Evolutionary conservation across 768 basidiomycete genomes (phyloP), one percentile per base, ranked within the genome.

Genomic region (Boletus reticuloceps): DNA sequence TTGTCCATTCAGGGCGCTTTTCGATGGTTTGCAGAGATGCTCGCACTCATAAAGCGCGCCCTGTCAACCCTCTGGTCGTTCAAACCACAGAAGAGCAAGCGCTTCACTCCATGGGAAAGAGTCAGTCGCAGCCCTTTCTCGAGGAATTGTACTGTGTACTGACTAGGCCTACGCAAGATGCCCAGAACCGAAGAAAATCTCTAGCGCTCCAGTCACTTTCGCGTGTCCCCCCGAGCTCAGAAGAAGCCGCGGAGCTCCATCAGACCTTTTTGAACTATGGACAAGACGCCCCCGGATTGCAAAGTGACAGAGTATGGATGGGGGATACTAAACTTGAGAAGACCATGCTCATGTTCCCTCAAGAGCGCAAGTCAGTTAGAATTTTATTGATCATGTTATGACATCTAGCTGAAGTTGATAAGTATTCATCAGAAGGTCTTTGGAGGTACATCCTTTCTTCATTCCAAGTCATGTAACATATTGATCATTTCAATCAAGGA

Each of bases 21-120:
- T 86, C 86, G 0, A 94, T 94, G 91, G 91, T 93, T 8, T 91
- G 89, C 65, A 75, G 90, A 53, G 85, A 92, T 63, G 80, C 86
- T 1, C 67, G 69, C 14, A 88, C 88, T 4, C 82, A 86, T 57
- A 79, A 77, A 48, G 84, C 91, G 0, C 74, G 78, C 37, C 71
- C 79, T 10, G 84, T 94, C 25, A 86, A 88, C 60, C 81, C 81
- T 9, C 73, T 94, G 14, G 69, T 78, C 8, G 74, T 86, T 27
- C 71, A 77, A 17, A 84, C 83, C 0, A 70, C 79, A 4, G 88
- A 89, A 61, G 91, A 93, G 68, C 69, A 78, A 29, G 73, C 75
- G 2, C 73, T 93, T 22, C 80, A 80, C 61, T 69, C 76, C 1
- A 83, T 91, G 53, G 90, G 90, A 25, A 83, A 87, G 75, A 79